Percentiles rank a stretch among this genome's conserved stretches.
These are phyloP conservation scores for Rhizoclosmatium globosum DNA, from an alignment of 192 early-diverging fungal genomes.

Conservation along the genomic window DNA sequence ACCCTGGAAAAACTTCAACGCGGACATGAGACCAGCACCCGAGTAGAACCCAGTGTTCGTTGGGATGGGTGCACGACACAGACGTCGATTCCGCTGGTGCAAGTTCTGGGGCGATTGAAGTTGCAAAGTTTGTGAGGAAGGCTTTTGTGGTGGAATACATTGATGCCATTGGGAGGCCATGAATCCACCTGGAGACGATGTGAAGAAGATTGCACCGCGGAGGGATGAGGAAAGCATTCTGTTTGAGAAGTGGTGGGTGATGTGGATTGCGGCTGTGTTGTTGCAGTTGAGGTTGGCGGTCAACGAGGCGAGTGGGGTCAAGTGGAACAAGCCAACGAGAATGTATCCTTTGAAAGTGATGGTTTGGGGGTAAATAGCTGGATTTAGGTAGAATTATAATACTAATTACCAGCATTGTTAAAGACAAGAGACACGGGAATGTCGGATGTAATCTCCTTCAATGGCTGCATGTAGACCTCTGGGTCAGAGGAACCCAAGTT, in stretches of 20 bases:
- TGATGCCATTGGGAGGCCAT: constrained; percentile 60
- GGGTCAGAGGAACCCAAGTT: constrained; percentile 51
- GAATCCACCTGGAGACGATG: constrained; percentile 61
- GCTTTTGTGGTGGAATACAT: constrained; percentile 60
- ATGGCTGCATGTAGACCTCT: constrained; percentile 50
- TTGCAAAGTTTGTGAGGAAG: constrained; percentile 59
- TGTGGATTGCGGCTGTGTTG: constrained; percentile 52
- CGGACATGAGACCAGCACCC: constrained; percentile 53
- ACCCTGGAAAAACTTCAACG: constrained; percentile 49
- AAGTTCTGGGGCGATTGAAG: constrained; percentile 62
- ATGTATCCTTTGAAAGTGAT: constrained; percentile 53
- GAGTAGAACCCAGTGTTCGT: constrained; percentile 64
- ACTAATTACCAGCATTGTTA: constrained; percentile 60
- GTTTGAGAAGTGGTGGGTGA: constrained; percentile 64
- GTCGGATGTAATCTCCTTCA: constrained; percentile 53
- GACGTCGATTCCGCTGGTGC: constrained; percentile 58
- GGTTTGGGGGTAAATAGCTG: neutral
- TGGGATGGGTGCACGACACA: constrained; percentile 52
- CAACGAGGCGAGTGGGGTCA: constrained; percentile 42
- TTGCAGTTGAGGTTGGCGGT: constrained; percentile 65
- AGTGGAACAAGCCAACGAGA: constrained; percentile 60
- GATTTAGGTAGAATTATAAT: neutral
- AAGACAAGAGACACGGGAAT: constrained; percentile 58
- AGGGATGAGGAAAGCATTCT: constrained; percentile 40
- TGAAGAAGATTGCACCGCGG: constrained; percentile 53